Percentiles rank a stretch among this genome's conserved stretches.
Conservation (phyloP, 805 yeast species). For the Nakazawaea populi region DNA sequence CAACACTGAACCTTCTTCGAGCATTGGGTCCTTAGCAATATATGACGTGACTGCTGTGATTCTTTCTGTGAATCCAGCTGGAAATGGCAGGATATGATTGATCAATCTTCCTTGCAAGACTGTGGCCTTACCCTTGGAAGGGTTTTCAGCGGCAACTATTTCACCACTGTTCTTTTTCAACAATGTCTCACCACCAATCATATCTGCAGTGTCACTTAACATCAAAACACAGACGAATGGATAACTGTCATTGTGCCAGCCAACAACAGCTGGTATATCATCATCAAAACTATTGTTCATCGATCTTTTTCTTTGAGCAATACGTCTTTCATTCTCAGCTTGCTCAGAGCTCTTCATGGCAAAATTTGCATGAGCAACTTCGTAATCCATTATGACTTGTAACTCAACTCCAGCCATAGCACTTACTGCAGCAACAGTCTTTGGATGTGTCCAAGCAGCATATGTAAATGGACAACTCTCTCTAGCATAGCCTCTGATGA, state of each 20-base stretch:
- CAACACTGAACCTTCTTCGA: slow-evolving; percentile 32
- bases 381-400: slow-evolving; percentile 51
- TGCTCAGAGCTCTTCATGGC: slow-evolving; percentile 34
- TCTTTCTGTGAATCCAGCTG: slow-evolving; percentile 34
- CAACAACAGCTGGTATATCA: slow-evolving; percentile 49
- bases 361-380: slow-evolving; percentile 47
- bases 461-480: slow-evolving; percentile 43
- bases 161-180: slow-evolving; percentile 39
- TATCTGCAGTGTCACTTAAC: slow-evolving; percentile 50
- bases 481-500: slow-evolving; percentile 45
- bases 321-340: slow-evolving; percentile 25
- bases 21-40: slow-evolving; percentile 32
- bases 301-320: slow-evolving; percentile 19
- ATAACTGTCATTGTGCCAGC: slow-evolving; percentile 61
- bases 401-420: slow-evolving; percentile 57
- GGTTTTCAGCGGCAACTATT: slow-evolving; percentile 29
- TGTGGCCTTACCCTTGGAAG: slow-evolving; percentile 44
- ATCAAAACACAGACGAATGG: slow-evolving; percentile 62
- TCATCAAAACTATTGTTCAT: slow-evolving; percentile 19
- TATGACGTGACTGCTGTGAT: slow-evolving; percentile 37
- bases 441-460: slow-evolving; percentile 56
- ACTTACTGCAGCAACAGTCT: slow-evolving; percentile 44
- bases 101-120: slow-evolving; percentile 42
- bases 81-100: slow-evolving; percentile 41
- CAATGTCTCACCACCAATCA: slow-evolving; percentile 60